A percentile compares a stretch with the other conserved stretches of the same genome.
phyloP scores from a whole-genome alignment of 1,284 basidiomycete species.

The Phylloporus gajari region DNA sequence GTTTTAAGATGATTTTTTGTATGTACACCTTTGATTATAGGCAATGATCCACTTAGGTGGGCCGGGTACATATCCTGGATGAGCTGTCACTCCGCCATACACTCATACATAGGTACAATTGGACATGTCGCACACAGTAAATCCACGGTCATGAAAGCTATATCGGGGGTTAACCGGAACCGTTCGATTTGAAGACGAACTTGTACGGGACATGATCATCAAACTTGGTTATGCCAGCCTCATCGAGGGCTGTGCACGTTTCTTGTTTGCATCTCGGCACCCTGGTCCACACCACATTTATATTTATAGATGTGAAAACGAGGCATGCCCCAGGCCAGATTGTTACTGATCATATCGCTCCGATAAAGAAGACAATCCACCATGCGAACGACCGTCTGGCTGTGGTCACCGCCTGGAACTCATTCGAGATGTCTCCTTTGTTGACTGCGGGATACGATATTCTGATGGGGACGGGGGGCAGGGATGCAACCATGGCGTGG shows the following conservation, averaged over 20 bases:
- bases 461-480: too few species aligned
- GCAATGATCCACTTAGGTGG: slow-evolving; percentile 88
- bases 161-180: slow-evolving; percentile 99
- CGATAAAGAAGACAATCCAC: slow-evolving; percentile 92
- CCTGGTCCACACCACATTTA: slow-evolving; percentile 44
- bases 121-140: slow-evolving; percentile 99
- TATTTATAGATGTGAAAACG: slow-evolving; percentile 99
- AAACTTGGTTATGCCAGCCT: slow-evolving; percentile 98
- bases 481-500: too few species aligned
- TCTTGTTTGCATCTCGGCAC: not conserved
- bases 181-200: slow-evolving; percentile 98
- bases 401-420: slow-evolving; percentile 93
- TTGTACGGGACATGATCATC: slow-evolving; percentile 98
- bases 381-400: slow-evolving; percentile 92
- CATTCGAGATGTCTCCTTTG: slow-evolving; percentile 94
- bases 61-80: slow-evolving; percentile 24
- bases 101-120: slow-evolving; percentile 82
- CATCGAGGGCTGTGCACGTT: slow-evolving; percentile 76
- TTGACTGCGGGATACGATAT: slow-evolving; percentile 96
- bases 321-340: slow-evolving; percentile 90
- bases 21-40: slow-evolving; percentile 48
- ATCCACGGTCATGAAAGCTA: slow-evolving; percentile 98
- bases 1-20: not conserved
- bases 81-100: not conserved
- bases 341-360: slow-evolving; percentile 95